phyloP scores from a whole-genome alignment of 441 rosid species.

The Hura crepitans region DNA sequence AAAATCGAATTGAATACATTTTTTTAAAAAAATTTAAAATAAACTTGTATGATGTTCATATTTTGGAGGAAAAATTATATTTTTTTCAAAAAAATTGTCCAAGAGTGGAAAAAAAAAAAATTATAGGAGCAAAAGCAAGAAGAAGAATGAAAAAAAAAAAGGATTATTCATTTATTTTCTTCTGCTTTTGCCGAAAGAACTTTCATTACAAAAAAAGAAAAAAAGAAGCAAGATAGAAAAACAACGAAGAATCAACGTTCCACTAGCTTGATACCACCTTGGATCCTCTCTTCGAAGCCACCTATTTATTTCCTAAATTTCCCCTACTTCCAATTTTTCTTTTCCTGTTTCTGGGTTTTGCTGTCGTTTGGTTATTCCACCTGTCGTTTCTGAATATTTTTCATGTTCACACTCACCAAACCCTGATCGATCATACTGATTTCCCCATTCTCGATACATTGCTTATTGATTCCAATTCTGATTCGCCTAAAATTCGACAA shows the following conservation, averaged over 20 bases:
- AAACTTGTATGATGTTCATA: too few species aligned
- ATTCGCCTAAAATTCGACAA: not conserved
- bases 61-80: too few species aligned
- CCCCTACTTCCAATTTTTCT: not conserved
- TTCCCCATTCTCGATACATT: not conserved
- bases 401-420: constrained; percentile 9
- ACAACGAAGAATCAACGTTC: not conserved
- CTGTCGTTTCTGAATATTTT: not conserved
- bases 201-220: too few species aligned
- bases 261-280: not conserved
- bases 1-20: too few species aligned
- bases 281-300: constrained; percentile 3
- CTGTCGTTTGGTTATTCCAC: constrained; percentile 10
- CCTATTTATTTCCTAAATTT: constrained; percentile 1
- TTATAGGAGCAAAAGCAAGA: too few species aligned
- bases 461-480: not conserved
- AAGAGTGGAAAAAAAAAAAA: too few species aligned
- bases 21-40: too few species aligned
- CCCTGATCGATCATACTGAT: constrained; percentile 7
- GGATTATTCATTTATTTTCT: too few species aligned
- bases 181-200: too few species aligned
- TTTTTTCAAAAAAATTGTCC: too few species aligned
- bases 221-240: too few species aligned
- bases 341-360: not conserved
- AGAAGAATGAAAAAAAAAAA: too few species aligned